A percentile compares a stretch with the other conserved stretches of the same genome.
Evolutionary conservation across 352 stramenopile genomes (phyloP).

Genomic region (Phytophthora podocarpi): DNA sequence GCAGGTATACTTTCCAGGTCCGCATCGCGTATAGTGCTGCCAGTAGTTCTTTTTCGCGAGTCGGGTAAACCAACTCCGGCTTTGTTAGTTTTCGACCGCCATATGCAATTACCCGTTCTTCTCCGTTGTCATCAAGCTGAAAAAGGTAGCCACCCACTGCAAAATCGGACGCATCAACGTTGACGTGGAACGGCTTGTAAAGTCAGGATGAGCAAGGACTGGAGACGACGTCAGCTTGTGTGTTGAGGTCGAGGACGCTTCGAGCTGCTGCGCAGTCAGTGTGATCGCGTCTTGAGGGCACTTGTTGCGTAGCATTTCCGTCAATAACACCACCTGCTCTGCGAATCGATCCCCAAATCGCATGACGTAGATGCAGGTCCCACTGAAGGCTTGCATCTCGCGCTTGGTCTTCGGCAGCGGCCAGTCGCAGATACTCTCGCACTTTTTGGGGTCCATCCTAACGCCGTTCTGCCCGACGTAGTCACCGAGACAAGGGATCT

Average conservation of each 20-base stretch:
- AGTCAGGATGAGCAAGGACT: conserved; percentile 11
- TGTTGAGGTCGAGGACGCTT: not conserved
- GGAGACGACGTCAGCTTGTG: conserved; percentile 1
- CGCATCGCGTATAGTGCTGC: not conserved
- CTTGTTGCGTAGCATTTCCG: not conserved
- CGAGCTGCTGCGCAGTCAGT: not conserved
- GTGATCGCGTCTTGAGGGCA: not conserved
- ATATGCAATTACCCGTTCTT: not conserved
- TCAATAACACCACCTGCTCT: not conserved
- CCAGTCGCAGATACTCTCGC: conserved; percentile 5
- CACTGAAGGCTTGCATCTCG: conserved; percentile 17
- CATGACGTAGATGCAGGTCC: conserved; percentile 15
- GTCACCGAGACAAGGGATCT: not conserved
- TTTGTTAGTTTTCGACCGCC: not conserved
- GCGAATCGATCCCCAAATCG: conserved; percentile 10
- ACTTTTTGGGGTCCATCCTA: conserved; percentile 23
- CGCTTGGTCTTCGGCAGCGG: conserved; percentile 14
- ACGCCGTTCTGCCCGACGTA: conserved; percentile 5
- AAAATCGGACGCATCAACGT: conserved; percentile 14
- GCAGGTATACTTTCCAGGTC: not conserved
- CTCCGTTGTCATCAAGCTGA: conserved; percentile 3
- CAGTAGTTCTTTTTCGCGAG: not conserved
- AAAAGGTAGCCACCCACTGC: conserved; percentile 23
- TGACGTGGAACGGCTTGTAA: conserved; percentile 6
- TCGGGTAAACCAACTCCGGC: not conserved